A percentile compares a stretch with the other conserved stretches of the same genome.
These are phyloP conservation scores for Bacterosira constricta DNA, from an alignment of 108 stramenopile species.

Conservation along the genomic window DNA sequence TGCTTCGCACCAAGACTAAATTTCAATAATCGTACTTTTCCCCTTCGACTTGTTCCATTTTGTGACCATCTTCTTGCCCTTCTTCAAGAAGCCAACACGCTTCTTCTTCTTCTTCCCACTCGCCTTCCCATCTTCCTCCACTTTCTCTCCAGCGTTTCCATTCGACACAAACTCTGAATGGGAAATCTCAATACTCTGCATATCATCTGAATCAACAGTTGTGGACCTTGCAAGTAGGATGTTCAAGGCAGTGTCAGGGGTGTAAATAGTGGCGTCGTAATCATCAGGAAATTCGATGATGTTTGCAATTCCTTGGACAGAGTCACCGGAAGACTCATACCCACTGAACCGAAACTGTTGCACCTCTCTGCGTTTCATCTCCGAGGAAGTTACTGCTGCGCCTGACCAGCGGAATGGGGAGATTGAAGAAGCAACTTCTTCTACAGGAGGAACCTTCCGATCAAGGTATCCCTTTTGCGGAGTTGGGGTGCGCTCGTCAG, in stretches of 20 bases:
- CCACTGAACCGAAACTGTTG: background rate
- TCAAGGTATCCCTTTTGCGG: slow-evolving; percentile 3
- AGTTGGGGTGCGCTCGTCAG: background rate
- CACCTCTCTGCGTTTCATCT: background rate
- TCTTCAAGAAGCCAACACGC: background rate
- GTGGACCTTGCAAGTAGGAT: slow-evolving; percentile 5
- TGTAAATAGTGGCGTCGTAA: background rate
- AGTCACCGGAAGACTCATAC: background rate
- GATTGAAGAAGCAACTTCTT: background rate
- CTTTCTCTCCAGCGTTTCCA: background rate
- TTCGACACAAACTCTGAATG: background rate
- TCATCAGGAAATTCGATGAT: background rate
- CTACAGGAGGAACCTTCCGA: background rate
- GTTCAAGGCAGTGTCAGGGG: background rate
- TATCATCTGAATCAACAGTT: background rate
- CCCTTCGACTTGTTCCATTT: background rate
- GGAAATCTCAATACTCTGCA: slow-evolving; percentile 14
- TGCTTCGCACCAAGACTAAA: too few relatives aligned
- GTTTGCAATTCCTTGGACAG: background rate
- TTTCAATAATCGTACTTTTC: slow-evolving; percentile 4
- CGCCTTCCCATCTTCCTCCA: background rate
- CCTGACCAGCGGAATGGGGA: background rate
- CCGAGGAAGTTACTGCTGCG: background rate
- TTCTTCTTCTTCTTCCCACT: background rate
- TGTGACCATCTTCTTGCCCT: background rate